These are phyloP conservation scores for Rhizophora apiculata DNA, from an alignment of 345 rosid genomes.

Conservation along the genomic window DNA sequence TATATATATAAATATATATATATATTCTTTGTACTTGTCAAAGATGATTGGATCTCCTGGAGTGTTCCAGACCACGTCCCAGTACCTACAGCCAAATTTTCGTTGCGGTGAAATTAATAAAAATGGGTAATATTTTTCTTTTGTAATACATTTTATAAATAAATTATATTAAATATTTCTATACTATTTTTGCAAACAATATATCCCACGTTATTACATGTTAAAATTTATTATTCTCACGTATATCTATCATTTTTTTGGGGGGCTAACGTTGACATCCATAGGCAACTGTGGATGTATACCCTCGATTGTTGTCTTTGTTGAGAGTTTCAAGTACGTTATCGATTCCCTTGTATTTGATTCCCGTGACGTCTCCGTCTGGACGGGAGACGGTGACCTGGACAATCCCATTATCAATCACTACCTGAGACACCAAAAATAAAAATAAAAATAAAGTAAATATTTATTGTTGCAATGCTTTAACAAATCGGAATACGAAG, in stretches of 20 bases:
- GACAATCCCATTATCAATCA: conserved; percentile 27
- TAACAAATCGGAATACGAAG: too few species aligned
- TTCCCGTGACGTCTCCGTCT: conserved; percentile 21
- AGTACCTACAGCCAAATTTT: conserved; percentile 16
- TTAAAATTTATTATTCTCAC: not conserved
- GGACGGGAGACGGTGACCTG: conserved; percentile 21
- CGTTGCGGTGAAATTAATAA: too few species aligned
- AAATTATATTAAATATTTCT: too few species aligned
- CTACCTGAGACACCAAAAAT: conserved; percentile 16
- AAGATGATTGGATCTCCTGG: conserved; percentile 15
- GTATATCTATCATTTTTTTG: not conserved
- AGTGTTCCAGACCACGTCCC: conserved; percentile 34
- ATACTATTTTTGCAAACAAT: too few species aligned
- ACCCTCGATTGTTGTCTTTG: conserved; percentile 25
- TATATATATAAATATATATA: too few species aligned
- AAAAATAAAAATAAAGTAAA: not conserved
- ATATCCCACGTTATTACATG: too few species aligned
- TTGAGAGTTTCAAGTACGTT: conserved; percentile 23
- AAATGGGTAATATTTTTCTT: too few species aligned
- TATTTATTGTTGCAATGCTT: too few species aligned
- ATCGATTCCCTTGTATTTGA: conserved; percentile 19
- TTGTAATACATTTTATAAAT: too few species aligned
- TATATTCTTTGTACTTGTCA: conserved; percentile 24
- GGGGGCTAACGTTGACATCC: too few species aligned
- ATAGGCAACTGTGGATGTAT: not conserved